These are phyloP conservation scores for Colletotrichum tamarilloi DNA, from an alignment of 2,329 filamentous ascomycete genomes.

Conservation along the genomic window DNA sequence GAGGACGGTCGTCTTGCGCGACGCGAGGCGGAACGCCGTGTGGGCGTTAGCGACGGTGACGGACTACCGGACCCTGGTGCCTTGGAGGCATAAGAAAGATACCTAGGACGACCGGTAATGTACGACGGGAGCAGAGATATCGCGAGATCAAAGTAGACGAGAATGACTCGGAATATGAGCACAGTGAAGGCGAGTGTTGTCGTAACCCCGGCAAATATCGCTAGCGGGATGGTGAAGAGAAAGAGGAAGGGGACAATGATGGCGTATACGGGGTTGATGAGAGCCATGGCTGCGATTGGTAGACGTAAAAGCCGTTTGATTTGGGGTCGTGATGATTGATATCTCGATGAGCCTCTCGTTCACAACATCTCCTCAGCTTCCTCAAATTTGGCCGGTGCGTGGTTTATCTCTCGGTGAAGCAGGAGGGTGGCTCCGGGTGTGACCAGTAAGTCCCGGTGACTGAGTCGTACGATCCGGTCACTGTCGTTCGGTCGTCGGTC, in stretches of 20 bases:
- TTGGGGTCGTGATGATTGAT: not conserved
- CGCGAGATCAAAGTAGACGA: constrained; percentile 73
- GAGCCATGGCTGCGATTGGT: constrained; percentile 53
- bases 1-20: constrained; percentile 26
- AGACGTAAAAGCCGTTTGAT: not conserved
- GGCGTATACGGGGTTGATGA: constrained; percentile 65
- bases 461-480: constrained; percentile 32
- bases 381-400: not conserved
- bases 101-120: constrained; percentile 54
- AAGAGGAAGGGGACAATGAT: constrained; percentile 72
- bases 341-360: constrained; percentile 4
- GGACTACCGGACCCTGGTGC: constrained; percentile 36
- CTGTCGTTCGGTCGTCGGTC: constrained; percentile 32
- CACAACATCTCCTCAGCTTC: constrained; percentile 21
- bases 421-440: constrained; percentile 6
- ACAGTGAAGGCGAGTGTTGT: constrained; percentile 71
- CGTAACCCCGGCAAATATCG: constrained; percentile 72
- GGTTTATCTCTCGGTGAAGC: constrained; percentile 13
- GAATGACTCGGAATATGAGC: constrained; percentile 68
- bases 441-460: constrained; percentile 25
- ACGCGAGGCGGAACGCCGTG: constrained; percentile 26
- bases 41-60: constrained; percentile 36
- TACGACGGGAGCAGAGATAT: constrained; percentile 68
- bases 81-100: constrained; percentile 42
- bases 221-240: constrained; percentile 71